Percentiles rank a stretch among this genome's conserved stretches.
Conservation (phyloP, 768 basidiomycete species). For the Coprinellus micaceus region DNA sequence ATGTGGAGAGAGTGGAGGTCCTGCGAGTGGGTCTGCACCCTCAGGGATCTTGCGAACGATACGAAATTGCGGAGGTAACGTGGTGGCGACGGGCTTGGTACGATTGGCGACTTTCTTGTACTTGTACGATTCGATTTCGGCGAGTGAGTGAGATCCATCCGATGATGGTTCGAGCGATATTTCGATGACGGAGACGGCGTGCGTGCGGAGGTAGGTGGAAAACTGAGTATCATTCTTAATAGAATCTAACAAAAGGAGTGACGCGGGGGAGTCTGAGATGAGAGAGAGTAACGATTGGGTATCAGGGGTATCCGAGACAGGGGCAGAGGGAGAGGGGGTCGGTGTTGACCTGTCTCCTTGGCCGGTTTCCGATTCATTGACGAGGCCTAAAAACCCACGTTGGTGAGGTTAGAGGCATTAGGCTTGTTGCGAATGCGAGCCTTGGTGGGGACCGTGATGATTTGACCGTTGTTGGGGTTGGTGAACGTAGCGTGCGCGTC, state of each 20-base stretch:
- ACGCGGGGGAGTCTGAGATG: background rate
- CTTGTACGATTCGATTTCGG: slow-evolving; percentile 2
- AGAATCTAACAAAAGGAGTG: background rate
- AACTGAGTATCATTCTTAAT: background rate
- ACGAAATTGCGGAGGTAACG: slow-evolving; percentile 29
- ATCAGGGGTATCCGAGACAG: background rate
- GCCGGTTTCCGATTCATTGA: slow-evolving; percentile 7
- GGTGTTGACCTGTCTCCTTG: slow-evolving; percentile 6
- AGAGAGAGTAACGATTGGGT: background rate
- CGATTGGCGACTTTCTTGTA: slow-evolving; percentile 32
- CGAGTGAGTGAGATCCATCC: background rate
- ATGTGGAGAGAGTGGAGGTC: slow-evolving; percentile 20
- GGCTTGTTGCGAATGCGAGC: background rate
- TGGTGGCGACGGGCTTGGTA: slow-evolving; percentile 31
- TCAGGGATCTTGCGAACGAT: slow-evolving; percentile 26
- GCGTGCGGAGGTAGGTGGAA: background rate
- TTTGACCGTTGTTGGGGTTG: slow-evolving; percentile 14
- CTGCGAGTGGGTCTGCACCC: slow-evolving; percentile 27
- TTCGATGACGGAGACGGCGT: background rate
- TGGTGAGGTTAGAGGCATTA: background rate
- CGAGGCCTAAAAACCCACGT: slow-evolving; percentile 9
- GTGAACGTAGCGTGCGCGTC: slow-evolving; percentile 6
- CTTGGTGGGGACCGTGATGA: slow-evolving; percentile 11
- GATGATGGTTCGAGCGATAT: background rate
- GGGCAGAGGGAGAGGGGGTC: background rate